Evolutionary conservation across 2,329 filamentous ascomycete genomes (phyloP).

Genomic region (Penicillium sclerotigenum): DNA sequence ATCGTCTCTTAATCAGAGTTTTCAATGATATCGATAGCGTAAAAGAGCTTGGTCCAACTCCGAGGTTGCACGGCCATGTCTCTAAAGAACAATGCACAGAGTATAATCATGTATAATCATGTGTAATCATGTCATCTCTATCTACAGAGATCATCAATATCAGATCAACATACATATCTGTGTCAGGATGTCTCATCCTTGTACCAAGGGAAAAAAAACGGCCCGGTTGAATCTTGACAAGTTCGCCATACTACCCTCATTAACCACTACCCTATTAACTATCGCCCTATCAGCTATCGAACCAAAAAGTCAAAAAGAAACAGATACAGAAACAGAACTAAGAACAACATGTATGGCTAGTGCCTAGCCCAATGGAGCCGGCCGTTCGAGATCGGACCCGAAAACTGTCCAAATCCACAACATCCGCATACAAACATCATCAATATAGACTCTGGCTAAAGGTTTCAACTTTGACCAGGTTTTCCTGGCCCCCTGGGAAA

Average conservation of each 20-base stretch:
- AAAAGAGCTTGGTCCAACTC: background rate
- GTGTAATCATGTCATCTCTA: background rate
- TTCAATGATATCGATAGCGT: background rate
- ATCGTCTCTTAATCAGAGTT: background rate
- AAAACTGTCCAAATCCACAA: background rate
- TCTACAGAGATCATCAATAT: background rate
- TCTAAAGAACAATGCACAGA: background rate
- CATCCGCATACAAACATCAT: background rate
- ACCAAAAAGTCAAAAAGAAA: background rate
- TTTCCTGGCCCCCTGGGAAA: background rate
- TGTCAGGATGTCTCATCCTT: slow-evolving; percentile 6
- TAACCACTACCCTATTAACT: no score
- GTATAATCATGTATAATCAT: background rate
- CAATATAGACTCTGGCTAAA: slow-evolving; percentile 14
- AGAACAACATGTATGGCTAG: background rate
- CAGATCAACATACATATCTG: background rate
- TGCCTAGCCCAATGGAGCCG: background rate
- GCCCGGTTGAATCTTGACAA: background rate
- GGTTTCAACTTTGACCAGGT: slow-evolving; percentile 14
- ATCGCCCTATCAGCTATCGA: no score
- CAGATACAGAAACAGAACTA: background rate
- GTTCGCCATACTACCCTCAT: no score
- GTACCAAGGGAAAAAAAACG: background rate
- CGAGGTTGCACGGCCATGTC: background rate
- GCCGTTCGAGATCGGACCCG: background rate